Evolutionary conservation across 805 yeast genomes (phyloP), one percentile per base, ranked within the genome.

Genomic region (Candida piceae): DNA sequence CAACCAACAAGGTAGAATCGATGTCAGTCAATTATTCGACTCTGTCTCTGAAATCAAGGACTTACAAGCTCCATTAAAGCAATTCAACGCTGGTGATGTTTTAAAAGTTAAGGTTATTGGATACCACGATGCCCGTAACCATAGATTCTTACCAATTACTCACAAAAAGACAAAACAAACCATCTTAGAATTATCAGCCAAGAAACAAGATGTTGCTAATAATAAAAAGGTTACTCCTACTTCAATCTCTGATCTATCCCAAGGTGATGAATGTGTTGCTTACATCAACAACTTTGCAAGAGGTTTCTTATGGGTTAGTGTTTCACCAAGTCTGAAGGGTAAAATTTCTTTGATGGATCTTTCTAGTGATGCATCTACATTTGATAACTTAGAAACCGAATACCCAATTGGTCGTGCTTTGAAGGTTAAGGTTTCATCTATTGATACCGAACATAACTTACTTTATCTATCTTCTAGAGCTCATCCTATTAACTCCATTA

Each of bases 1-100:
- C 41, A 80, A 83, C 53, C 66, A 78, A 42, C 83, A 76, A 50
- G 97, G 95, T 26, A 75, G 94, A 55, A 62, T 89, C 40, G 95
- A 86, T 49, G 67, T 81, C 13, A 73, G 88, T 13, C 84, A 87
- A 59, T 64, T 83, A 27, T 83, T 74, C 59, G 78, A 75, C 36
- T 47, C 58, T 0, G 58, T 65, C 41, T 59, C 64, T 2, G 80
- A 76, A 20, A 81, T 88, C 32, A 61, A 67, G 36, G 78, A 85
- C 52, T 57, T 59, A 16, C 68, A 64, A 41, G 64, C 70, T 29
- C 94, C 95, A 22, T 66, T 85, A 30, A 53, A 71, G 1, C 61
- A 65, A 27, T 84, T 80, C 65, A 65, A 72, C 36, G 68, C 64
- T 36, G 90, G 82, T 33, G 74, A 78, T 25, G 56, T 64, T 4